Evolutionary conservation across 2,329 filamentous ascomycete genomes (phyloP).

Genomic region (Exophiala mesophila): DNA sequence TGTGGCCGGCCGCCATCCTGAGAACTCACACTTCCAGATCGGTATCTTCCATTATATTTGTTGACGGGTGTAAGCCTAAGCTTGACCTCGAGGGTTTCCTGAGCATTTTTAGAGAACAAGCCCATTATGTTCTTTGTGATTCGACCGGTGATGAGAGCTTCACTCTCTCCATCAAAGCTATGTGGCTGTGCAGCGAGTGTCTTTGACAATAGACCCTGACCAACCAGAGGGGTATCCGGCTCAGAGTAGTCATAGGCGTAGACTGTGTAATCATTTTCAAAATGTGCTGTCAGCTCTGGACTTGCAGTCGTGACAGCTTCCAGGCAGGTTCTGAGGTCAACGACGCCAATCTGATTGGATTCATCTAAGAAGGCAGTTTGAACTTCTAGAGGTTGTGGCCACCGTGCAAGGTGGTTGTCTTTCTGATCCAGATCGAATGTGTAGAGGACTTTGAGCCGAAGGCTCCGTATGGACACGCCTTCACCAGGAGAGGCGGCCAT

Average conservation of each 20-base stretch:
- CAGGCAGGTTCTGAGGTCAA: conserved; percentile 82
- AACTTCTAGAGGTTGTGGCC: conserved; percentile 72
- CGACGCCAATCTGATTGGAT: conserved; percentile 72
- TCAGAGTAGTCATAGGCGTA: conserved; percentile 98
- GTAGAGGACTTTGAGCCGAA: conserved; percentile 90
- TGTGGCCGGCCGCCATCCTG: conserved; percentile 21
- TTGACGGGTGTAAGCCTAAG: conserved; percentile 77
- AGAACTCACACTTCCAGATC: conserved; percentile 26
- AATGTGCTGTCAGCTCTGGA: conserved; percentile 73
- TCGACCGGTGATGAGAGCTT: conserved; percentile 73
- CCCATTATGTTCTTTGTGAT: conserved; percentile 82
- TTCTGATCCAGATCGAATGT: conserved; percentile 88
- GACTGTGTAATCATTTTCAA: conserved; percentile 83
- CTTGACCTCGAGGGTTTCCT: conserved; percentile 89
- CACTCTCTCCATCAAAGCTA: conserved; percentile 29
- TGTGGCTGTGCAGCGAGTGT: conserved; percentile 60
- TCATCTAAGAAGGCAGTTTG: conserved; percentile 80
- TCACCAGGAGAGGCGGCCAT: conserved; percentile 29
- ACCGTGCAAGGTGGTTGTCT: conserved; percentile 82
- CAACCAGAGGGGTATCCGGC: conserved; percentile 84
- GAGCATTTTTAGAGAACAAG: conserved; percentile 71
- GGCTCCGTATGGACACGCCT: conserved; percentile 50
- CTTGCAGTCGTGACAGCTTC: conserved; percentile 74
- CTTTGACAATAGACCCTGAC: conserved; percentile 91
- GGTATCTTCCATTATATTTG: conserved; percentile 18